These are phyloP conservation scores for Phytopythium litorale DNA, from an alignment of 352 stramenopile species.

Conservation along the genomic window DNA sequence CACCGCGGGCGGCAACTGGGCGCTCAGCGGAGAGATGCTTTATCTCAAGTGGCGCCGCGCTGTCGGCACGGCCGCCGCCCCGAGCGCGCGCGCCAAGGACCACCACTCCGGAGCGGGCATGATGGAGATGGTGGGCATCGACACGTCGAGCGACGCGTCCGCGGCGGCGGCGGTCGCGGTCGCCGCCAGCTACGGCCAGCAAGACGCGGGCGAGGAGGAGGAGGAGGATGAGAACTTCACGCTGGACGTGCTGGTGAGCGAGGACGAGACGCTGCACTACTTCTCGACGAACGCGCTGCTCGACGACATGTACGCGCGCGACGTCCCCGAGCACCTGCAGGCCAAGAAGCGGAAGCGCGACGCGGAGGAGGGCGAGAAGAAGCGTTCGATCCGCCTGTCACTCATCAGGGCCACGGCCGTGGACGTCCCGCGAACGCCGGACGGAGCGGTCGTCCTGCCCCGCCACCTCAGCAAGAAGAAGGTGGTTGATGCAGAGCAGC, in stretches of 20 bases:
- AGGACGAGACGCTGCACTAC: conserved; percentile 73
- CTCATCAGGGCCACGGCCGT: conserved; percentile 57
- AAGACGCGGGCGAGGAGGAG: conserved; percentile 7
- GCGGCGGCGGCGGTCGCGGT: conserved; percentile 3
- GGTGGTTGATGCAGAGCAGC: neutral
- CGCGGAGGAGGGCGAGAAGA: conserved; percentile 18
- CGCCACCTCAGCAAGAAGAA: conserved; percentile 10
- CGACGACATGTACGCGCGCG: conserved; percentile 60
- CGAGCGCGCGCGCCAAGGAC: neutral
- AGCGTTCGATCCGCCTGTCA: conserved; percentile 55
- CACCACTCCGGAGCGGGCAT: neutral
- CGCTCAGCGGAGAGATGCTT: conserved; percentile 73
- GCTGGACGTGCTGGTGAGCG: conserved; percentile 71
- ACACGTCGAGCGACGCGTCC: neutral
- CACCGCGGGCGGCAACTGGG: conserved; percentile 61
- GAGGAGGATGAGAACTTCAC: conserved; percentile 53
- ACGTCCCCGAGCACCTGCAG: conserved; percentile 57
- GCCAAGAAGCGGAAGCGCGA: conserved; percentile 37
- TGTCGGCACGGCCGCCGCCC: neutral
- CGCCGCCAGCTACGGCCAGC: neutral
- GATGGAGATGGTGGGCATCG: conserved; percentile 5
- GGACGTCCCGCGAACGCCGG: conserved; percentile 43
- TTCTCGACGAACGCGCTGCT: conserved; percentile 67
- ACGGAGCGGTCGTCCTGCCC: conserved; percentile 33
- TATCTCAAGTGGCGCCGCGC: conserved; percentile 72